Evolutionary conservation across 75 land plant species (phyloP), one percentile per base, ranked within the genome.

Genomic region (Picea sitchensis): DNA sequence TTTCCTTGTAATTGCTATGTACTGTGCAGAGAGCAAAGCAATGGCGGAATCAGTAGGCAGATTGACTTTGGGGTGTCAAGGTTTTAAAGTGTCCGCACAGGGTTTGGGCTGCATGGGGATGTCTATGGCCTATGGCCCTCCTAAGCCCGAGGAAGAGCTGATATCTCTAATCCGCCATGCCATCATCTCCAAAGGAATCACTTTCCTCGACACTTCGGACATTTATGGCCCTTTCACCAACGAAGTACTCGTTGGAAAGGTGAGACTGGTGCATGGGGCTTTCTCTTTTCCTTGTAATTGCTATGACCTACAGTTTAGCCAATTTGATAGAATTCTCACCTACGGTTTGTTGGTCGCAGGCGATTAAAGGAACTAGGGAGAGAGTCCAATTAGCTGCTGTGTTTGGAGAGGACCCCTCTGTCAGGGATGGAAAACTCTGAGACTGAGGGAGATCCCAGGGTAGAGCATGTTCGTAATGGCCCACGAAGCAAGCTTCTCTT

Each of bases 401-500:
- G 77, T 90, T 90, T 81, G 90, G 85, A 8, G n/a, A n/a, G n/a
- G 0, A 41, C 1, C 17, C 30, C 12, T 41, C 6, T 20, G 78
- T 3, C n/a, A n/a, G n/a, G 2, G 73, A 30, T n/a, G 54, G 18
- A 34, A 14, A 68, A 7, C 14, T 72, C 44, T n/a, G 59, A 1
- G 5, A 60, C 82, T 14, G 76, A 79, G 5, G 90, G 88, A n/a
- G 71, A 73, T 9, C 90, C 90, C n/a, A n/a, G n/a, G n/a, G n/a
- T n/a, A n/a, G 90, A 80, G 56, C 84, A 89, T 75, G 84, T 86
- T 32, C 82, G 93, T 64, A 77, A 89, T 2, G n/a, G 79, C 77
- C 23, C 89, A 91, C 59, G 92, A 87, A 77, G 91, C 76, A n/a
- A 87, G 91, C n/a, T n/a, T n/a, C n/a, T n/a, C 80, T 78, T 92